These are phyloP conservation scores for Apiotrichum veenhuisii DNA, from an alignment of 1,284 basidiomycete species.

Conservation along the genomic window DNA sequence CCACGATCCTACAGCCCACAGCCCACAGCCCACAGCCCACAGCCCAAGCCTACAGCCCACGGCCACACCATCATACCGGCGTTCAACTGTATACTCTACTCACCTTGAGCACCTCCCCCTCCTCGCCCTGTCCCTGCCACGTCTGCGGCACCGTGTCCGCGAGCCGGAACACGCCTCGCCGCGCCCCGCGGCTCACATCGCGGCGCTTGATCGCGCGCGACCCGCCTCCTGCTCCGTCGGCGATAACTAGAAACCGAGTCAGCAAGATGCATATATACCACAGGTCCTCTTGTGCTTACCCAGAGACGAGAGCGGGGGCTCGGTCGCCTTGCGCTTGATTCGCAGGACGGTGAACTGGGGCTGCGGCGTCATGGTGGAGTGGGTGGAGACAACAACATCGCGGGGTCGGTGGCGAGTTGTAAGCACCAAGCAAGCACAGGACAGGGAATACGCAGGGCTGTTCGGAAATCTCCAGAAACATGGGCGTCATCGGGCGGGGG, in stretches of 20 bases:
- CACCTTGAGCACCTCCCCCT: conserved; percentile 44
- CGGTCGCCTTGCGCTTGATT: conserved; percentile 51
- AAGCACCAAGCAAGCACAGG: no score
- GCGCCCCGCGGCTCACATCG: conserved; percentile 20
- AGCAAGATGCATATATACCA: neutral
- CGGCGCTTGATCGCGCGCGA: conserved; percentile 28
- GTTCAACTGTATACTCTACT: no score
- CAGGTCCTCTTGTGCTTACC: conserved; percentile 27
- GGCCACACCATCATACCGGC: conserved; percentile 2
- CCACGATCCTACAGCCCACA: no score
- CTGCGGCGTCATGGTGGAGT: conserved; percentile 4
- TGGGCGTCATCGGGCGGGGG: no score
- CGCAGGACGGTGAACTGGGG: conserved; percentile 47
- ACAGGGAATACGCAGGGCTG: no score
- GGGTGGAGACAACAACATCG: neutral
- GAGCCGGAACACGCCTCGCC: conserved; percentile 46
- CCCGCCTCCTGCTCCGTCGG: conserved; percentile 30
- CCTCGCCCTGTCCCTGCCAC: conserved; percentile 44
- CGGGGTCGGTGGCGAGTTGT: no score
- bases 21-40: neutral
- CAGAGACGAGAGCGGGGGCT: conserved; percentile 46
- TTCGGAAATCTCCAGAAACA: no score
- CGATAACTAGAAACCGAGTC: conserved; percentile 30
- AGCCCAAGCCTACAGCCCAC: neutral
- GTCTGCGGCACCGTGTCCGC: conserved; percentile 49